Conservation (phyloP, 2,329 filamentous ascomycete genomes). For the Alternaria tenuissima region DNA sequence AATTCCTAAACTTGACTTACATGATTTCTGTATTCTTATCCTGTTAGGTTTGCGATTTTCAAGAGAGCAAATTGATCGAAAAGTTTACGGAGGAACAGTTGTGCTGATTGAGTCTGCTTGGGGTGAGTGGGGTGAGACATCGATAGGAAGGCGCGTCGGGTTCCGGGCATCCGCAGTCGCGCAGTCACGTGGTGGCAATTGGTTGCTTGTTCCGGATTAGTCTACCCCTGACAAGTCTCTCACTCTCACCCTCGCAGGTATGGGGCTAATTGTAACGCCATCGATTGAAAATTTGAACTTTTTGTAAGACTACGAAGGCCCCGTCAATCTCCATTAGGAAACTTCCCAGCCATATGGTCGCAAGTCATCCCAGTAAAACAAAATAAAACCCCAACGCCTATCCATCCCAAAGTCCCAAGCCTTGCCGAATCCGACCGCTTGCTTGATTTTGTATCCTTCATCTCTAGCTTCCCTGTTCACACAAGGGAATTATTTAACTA, state of each 20-base stretch:
- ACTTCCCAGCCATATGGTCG: background rate
- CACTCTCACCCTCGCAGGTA: background rate
- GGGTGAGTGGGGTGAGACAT: constrained; percentile 18
- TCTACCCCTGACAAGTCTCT: constrained; percentile 9
- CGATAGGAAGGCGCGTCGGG: constrained; percentile 25
- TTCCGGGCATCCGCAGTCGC: constrained; percentile 15
- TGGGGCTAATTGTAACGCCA: background rate
- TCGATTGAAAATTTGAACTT: background rate
- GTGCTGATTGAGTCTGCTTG: constrained; percentile 1
- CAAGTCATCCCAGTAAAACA: background rate
- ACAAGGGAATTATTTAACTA: background rate
- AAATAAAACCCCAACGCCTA: background rate
- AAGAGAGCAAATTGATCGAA: background rate
- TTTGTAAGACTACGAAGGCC: background rate
- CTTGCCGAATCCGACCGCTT: background rate
- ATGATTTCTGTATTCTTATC: constrained; percentile 14
- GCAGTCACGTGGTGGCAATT: constrained; percentile 46
- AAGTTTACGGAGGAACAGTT: background rate
- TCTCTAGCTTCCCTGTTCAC: background rate
- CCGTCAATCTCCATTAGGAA: background rate
- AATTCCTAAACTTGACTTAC: constrained; percentile 13
- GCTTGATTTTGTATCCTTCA: too few relatives aligned
- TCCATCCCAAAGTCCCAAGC: background rate
- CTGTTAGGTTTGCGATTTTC: background rate
- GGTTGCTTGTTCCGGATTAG: constrained; percentile 16